A percentile compares a stretch with the other conserved stretches of the same genome.
phyloP scores from a whole-genome alignment of 2,329 filamentous ascomycete genomes.

The Aspergillus fijiensis region DNA sequence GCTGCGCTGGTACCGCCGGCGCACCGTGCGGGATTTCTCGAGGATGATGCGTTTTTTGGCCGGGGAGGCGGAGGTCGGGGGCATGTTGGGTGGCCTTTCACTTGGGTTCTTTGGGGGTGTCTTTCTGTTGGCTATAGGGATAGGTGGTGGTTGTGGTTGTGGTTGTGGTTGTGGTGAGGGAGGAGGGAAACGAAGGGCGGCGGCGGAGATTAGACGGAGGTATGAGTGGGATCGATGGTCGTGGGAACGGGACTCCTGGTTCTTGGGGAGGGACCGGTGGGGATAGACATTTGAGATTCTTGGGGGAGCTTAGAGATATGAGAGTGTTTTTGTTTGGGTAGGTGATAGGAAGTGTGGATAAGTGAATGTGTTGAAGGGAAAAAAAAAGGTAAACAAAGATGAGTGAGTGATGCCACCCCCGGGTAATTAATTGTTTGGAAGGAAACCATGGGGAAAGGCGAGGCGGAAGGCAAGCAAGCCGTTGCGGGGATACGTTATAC shows the following conservation, averaged over 20 bases:
- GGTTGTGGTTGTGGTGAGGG: too few relatives aligned
- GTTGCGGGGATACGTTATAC: constrained; percentile 34
- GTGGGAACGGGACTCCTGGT: neutral
- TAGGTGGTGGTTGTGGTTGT: too few relatives aligned
- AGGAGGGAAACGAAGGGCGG: neutral
- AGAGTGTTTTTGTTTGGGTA: neutral
- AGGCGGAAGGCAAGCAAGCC: constrained; percentile 6
- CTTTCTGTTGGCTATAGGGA: neutral
- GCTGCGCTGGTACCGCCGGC: constrained; percentile 40
- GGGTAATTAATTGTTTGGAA: neutral
- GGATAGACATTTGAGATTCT: neutral
- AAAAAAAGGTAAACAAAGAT: neutral
- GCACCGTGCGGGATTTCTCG: constrained; percentile 41
- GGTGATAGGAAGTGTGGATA: neutral
- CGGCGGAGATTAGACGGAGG: neutral
- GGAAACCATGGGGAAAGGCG: neutral
- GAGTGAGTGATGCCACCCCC: neutral
- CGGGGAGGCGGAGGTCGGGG: neutral
- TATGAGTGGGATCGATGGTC: neutral
- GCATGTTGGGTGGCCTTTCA: too few relatives aligned
- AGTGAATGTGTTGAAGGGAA: too few relatives aligned
- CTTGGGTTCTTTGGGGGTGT: too few relatives aligned
- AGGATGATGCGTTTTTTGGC: constrained; percentile 30
- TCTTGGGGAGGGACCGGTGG: neutral
- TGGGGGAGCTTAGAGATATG: neutral